A percentile compares a stretch with the other conserved stretches of the same genome.
Conservation (phyloP, 805 yeast genomes). For the Ogataea neopini region DNA sequence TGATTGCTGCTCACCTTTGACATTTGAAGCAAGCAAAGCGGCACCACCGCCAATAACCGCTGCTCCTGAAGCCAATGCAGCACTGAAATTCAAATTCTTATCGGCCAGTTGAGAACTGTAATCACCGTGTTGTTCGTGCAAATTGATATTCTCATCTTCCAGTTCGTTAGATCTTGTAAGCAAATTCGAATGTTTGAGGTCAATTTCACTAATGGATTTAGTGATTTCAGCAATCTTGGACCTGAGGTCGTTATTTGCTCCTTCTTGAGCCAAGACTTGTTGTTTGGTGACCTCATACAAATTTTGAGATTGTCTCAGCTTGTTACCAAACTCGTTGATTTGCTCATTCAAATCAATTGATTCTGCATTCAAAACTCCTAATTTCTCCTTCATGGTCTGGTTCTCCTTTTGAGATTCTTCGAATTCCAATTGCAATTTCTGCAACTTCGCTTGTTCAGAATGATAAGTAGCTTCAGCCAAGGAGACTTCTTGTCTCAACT, state of each 20-base stretch:
- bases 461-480: slow-evolving; percentile 78
- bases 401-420: slow-evolving; percentile 73
- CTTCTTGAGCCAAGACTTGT: slow-evolving; percentile 64
- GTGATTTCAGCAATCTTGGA: slow-evolving; percentile 26
- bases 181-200: slow-evolving; percentile 27
- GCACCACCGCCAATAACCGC: slow-evolving; percentile 27
- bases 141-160: slow-evolving; percentile 42
- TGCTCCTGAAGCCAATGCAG: slow-evolving; percentile 32
- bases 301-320: slow-evolving; percentile 62
- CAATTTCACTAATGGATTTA: slow-evolving; percentile 30
- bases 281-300: slow-evolving; percentile 64
- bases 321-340: slow-evolving; percentile 51
- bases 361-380: slow-evolving; percentile 68
- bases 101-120: slow-evolving; percentile 35
- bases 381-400: slow-evolving; percentile 62
- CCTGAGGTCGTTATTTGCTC: slow-evolving; percentile 41
- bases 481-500: slow-evolving; percentile 68
- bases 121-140: slow-evolving; percentile 38
- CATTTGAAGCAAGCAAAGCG: slow-evolving; percentile 20
- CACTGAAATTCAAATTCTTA: slow-evolving; percentile 32
- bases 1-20: slow-evolving; percentile 12
- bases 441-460: slow-evolving; percentile 64
- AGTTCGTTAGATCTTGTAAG: slow-evolving; percentile 23
- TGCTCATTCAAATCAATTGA: slow-evolving; percentile 58
- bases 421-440: slow-evolving; percentile 56